Conservation (phyloP, 2,329 filamentous ascomycete genomes). For the Nigrospora osmanthi region DNA sequence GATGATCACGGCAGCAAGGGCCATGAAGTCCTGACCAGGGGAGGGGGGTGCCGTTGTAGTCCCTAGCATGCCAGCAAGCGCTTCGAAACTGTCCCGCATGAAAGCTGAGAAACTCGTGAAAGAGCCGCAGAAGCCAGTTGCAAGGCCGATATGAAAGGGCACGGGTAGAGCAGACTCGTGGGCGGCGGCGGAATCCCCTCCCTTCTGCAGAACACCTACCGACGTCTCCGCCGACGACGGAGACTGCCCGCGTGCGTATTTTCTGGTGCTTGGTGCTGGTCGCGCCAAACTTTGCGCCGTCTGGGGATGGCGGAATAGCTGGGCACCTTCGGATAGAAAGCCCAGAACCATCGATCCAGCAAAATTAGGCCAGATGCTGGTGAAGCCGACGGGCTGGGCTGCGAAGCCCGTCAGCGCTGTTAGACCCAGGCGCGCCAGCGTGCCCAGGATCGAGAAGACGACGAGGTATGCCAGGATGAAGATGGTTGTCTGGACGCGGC, state of each 20-base stretch:
- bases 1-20: conserved; percentile 51
- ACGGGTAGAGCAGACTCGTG: background rate
- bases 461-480: background rate
- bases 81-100: background rate
- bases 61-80: background rate
- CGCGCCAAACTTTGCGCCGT: background rate
- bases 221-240: too few relatives aligned
- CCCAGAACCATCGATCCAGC: background rate
- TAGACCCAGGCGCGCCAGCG: background rate
- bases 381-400: background rate
- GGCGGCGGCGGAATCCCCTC: too few relatives aligned
- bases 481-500: background rate
- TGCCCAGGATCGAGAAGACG: conserved; percentile 1
- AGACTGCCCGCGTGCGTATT: too few relatives aligned
- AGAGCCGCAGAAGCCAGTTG: background rate
- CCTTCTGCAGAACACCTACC: too few relatives aligned
- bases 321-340: background rate
- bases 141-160: background rate
- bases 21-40: conserved; percentile 44
- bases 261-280: background rate
- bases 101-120: background rate
- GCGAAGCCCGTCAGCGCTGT: background rate
- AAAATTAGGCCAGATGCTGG: conserved; percentile 1
- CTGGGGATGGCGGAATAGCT: background rate
- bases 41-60: background rate